Conservation (phyloP, 208 protist species). For the Leishmania aethiopica region DNA sequence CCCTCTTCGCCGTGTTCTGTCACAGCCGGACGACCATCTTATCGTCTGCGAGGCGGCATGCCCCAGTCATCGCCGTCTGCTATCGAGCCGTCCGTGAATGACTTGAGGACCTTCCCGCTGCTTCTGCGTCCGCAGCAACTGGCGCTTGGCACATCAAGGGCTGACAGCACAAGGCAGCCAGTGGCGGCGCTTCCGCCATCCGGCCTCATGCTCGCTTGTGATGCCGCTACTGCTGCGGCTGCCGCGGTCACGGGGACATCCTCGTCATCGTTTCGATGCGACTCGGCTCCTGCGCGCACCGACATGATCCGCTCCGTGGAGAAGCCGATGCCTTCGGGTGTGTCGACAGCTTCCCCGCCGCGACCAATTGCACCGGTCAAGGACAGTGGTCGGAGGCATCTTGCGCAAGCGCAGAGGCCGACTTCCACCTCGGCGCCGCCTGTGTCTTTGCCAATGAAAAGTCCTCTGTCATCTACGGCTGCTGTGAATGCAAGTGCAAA, state of each 20-base stretch:
- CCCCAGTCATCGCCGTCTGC: background rate
- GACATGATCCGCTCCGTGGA: background rate
- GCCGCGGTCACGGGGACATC: background rate
- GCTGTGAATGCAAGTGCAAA: background rate
- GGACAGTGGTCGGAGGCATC: no score
- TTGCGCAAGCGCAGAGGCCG: background rate
- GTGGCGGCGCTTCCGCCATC: background rate
- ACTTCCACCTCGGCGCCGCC: background rate
- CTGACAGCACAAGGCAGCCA: no score
- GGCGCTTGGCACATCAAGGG: background rate
- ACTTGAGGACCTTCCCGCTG: background rate
- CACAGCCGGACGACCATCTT: background rate
- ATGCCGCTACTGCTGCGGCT: slow-evolving; percentile 1
- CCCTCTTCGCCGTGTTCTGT: background rate
- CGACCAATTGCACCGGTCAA: background rate
- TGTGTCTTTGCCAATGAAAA: background rate
- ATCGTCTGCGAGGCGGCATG: background rate
- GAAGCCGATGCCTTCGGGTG: background rate
- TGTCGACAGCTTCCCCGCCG: background rate
- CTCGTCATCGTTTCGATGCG: background rate
- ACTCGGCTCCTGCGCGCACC: background rate
- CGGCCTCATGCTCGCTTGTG: background rate
- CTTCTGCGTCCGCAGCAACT: background rate
- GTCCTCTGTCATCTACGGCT: background rate
- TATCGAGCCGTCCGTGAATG: background rate